These are phyloP conservation scores for Myriosclerotinia curreyana DNA, from an alignment of 2,329 filamentous ascomycete species.

Conservation along the genomic window DNA sequence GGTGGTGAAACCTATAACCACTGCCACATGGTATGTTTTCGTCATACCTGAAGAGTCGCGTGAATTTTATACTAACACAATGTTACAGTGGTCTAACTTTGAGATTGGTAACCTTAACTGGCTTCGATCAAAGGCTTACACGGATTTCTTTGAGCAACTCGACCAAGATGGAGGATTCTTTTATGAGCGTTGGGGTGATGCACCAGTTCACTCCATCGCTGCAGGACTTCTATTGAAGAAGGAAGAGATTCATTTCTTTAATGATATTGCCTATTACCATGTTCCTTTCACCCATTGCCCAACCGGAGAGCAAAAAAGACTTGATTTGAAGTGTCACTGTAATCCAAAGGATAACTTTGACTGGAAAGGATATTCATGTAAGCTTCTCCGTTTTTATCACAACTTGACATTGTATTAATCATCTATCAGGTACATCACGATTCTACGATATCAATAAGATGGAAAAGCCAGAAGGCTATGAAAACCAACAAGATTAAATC, in stretches of 20 bases:
- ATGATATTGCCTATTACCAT: constrained; percentile 98
- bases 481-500: constrained; percentile 59
- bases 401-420: constrained; percentile 27
- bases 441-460: constrained; percentile 82
- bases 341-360: constrained; percentile 98
- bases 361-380: constrained; percentile 98
- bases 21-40: constrained; percentile 81
- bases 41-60: not conserved
- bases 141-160: constrained; percentile 85
- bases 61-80: not conserved
- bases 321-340: constrained; percentile 89
- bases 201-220: constrained; percentile 96
- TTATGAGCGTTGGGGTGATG: constrained; percentile 98
- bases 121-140: constrained; percentile 84
- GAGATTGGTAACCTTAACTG: constrained; percentile 93
- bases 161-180: constrained; percentile 96
- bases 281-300: constrained; percentile 98
- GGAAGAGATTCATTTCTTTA: constrained; percentile 96
- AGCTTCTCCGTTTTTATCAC: constrained; percentile 42
- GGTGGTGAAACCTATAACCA: constrained; percentile 90
- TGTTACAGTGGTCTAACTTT: constrained; percentile 89
- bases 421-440: constrained; percentile 67
- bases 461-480: constrained; percentile 81
- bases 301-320: constrained; percentile 77
- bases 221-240: constrained; percentile 84